Percentiles rank a stretch among this genome's conserved stretches.
These are phyloP conservation scores for Macadamia tetraphylla DNA, from an alignment of 164 flowering plant genomes.

Conservation along the genomic window DNA sequence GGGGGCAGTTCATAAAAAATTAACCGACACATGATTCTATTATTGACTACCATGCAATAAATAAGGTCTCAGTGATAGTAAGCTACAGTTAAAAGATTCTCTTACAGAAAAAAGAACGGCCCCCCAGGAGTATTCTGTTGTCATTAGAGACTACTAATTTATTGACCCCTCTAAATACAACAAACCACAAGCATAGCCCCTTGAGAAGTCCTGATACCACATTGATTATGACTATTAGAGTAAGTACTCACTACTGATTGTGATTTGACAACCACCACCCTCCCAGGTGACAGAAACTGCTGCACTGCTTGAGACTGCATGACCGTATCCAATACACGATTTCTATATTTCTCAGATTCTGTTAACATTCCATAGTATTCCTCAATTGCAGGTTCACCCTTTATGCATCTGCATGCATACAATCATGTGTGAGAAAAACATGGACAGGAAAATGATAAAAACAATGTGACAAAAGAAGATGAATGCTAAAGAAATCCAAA, in stretches of 20 bases:
- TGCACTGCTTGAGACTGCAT: slow-evolving; percentile 63
- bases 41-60: too few relatives aligned
- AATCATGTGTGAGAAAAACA: neutral
- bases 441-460: neutral
- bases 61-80: too few relatives aligned
- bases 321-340: slow-evolving; percentile 48
- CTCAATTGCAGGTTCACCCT: slow-evolving; percentile 93
- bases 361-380: slow-evolving; percentile 72
- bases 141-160: too few relatives aligned
- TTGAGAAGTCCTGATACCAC: too few relatives aligned
- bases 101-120: too few relatives aligned
- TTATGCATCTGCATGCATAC: slow-evolving; percentile 67
- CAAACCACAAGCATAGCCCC: too few relatives aligned
- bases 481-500: neutral
- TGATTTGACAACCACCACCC: slow-evolving; percentile 85
- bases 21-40: too few relatives aligned
- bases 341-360: slow-evolving; percentile 56
- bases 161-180: too few relatives aligned
- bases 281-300: slow-evolving; percentile 62
- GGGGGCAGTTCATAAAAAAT: too few relatives aligned
- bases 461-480: neutral
- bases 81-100: too few relatives aligned
- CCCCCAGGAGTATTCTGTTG: too few relatives aligned
- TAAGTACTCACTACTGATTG: slow-evolving; percentile 68
- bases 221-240: neutral